A percentile compares a stretch with the other conserved stretches of the same genome.
Evolutionary conservation across 805 yeast species (phyloP).

Genomic region (Saturnispora kantuleensis): DNA sequence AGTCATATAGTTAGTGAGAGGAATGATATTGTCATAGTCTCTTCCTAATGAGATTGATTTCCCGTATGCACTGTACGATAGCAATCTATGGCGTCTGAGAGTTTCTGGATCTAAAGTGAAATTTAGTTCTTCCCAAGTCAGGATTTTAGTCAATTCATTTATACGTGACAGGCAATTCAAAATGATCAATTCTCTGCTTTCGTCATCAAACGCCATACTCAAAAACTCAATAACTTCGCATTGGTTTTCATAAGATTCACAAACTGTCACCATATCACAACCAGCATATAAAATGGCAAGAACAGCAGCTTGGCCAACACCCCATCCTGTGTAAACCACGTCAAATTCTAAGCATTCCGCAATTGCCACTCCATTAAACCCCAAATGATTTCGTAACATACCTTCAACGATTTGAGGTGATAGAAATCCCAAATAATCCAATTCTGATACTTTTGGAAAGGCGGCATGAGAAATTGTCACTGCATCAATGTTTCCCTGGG

Average conservation of each 20-base stretch:
- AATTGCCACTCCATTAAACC: slow-evolving; percentile 47
- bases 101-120: slow-evolving; percentile 24
- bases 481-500: slow-evolving; percentile 40
- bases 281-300: slow-evolving; percentile 50
- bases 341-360: slow-evolving; percentile 58
- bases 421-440: slow-evolving; percentile 54
- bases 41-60: slow-evolving; percentile 44
- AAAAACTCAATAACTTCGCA: slow-evolving; percentile 42
- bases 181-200: slow-evolving; percentile 33
- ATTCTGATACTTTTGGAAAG: slow-evolving; percentile 48
- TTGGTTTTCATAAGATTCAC: slow-evolving; percentile 45
- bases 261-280: slow-evolving; percentile 54
- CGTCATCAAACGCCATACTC: slow-evolving; percentile 24
- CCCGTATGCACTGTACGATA: slow-evolving; percentile 39
- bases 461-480: slow-evolving; percentile 56
- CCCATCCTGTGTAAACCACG: slow-evolving; percentile 51
- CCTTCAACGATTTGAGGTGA: slow-evolving; percentile 43
- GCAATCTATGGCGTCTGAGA: slow-evolving; percentile 33
- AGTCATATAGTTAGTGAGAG: slow-evolving; percentile 34
- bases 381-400: slow-evolving; percentile 39
- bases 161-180: slow-evolving; percentile 34
- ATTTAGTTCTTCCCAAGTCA: slow-evolving; percentile 32
- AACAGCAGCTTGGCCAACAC: slow-evolving; percentile 56
- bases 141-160: slow-evolving; percentile 32
- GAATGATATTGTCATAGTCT: slow-evolving; percentile 41